phyloP scores from a whole-genome alignment of 2,329 filamentous ascomycete genomes.

The Aspergillus brunneoviolaceus region DNA sequence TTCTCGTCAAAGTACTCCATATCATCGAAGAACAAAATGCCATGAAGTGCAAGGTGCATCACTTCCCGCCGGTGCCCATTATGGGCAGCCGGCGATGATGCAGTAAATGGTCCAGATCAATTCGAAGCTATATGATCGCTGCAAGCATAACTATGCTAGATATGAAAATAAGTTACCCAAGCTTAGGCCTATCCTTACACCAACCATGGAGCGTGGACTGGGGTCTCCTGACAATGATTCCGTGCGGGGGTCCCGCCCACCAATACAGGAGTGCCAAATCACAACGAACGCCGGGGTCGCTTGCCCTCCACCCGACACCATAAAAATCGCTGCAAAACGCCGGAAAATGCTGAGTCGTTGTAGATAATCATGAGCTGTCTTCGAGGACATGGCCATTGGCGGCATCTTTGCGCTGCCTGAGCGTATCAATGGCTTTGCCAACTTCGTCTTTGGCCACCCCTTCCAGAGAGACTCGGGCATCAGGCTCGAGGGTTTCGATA shows the following conservation, averaged over 20 bases:
- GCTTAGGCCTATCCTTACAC: background rate
- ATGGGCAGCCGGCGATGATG: background rate
- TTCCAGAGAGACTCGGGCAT: constrained; percentile 69
- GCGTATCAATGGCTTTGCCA: constrained; percentile 62
- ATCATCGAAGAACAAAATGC: background rate
- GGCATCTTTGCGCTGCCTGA: constrained; percentile 26
- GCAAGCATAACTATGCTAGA: background rate
- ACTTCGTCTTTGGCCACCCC: constrained; percentile 77
- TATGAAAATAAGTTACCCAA: too few relatives aligned
- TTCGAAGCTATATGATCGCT: background rate
- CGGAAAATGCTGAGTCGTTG: constrained; percentile 16
- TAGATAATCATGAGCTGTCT: constrained; percentile 18
- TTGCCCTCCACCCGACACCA: constrained; percentile 5
- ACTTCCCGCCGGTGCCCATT: background rate
- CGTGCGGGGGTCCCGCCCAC: background rate
- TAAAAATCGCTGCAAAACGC: constrained; percentile 22
- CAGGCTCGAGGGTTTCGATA: constrained; percentile 61
- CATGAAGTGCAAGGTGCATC: background rate
- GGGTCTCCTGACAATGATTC: background rate
- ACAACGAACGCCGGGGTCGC: constrained; percentile 19
- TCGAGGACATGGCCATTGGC: constrained; percentile 15
- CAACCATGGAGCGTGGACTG: background rate
- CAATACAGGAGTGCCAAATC: background rate
- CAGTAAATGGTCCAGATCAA: background rate
- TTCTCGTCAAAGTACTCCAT: too few relatives aligned